phyloP scores from a whole-genome alignment of 371 early-diverging fungal species.

The Mucor lusitanicus region DNA sequence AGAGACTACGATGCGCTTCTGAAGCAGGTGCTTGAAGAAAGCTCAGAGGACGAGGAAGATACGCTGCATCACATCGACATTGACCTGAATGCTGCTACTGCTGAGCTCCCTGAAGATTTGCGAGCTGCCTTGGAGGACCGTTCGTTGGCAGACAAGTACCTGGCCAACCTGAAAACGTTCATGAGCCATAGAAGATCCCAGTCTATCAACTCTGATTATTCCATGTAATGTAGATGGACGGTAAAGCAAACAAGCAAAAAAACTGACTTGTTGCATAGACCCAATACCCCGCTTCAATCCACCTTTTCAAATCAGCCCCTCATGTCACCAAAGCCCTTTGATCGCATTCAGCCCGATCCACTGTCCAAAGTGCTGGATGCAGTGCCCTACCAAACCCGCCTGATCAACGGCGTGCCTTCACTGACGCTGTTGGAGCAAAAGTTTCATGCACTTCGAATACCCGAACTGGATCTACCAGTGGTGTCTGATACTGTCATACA shows the following conservation, averaged over 20 bases:
- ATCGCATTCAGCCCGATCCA: conserved; percentile 35
- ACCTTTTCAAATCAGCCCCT: conserved; percentile 36
- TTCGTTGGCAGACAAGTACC: conserved; percentile 47
- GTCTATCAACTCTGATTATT: conserved; percentile 45
- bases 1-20: conserved; percentile 60
- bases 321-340: conserved; percentile 31
- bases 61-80: conserved; percentile 34
- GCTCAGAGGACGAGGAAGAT: conserved; percentile 43
- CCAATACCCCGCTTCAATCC: conserved; percentile 42
- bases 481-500: conserved; percentile 63
- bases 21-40: conserved; percentile 63
- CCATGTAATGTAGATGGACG: conserved; percentile 33
- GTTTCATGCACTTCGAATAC: conserved; percentile 61
- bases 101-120: conserved; percentile 53
- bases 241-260: not conserved
- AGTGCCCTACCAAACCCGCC: conserved; percentile 47
- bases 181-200: conserved; percentile 52
- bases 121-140: conserved; percentile 59
- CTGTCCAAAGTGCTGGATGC: conserved; percentile 42
- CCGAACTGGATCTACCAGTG: conserved; percentile 66
- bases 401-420: conserved; percentile 61
- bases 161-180: conserved; percentile 49
- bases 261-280: conserved; percentile 21
- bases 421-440: conserved; percentile 59
- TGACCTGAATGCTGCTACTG: conserved; percentile 45